These are phyloP conservation scores for Mucor sp. DNA, from an alignment of 371 early-diverging fungal genomes.

Conservation along the genomic window DNA sequence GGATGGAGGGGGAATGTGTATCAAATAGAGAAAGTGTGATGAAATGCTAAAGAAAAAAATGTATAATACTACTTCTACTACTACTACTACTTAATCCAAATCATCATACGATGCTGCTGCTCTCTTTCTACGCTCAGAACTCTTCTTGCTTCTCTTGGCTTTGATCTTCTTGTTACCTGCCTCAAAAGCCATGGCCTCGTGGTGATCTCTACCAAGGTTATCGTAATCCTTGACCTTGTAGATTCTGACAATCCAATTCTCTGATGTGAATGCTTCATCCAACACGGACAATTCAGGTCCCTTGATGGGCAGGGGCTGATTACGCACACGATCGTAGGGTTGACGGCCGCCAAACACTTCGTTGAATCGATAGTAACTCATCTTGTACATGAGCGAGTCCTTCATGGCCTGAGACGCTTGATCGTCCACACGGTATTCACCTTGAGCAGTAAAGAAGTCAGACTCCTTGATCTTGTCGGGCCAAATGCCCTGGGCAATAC, in stretches of 20 bases:
- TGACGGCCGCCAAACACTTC: constrained; percentile 82
- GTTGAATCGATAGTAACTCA: constrained; percentile 93
- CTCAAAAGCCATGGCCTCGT: constrained; percentile 69
- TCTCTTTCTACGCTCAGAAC: constrained; percentile 45
- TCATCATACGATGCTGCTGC: constrained; percentile 34
- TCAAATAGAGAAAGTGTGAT: not conserved
- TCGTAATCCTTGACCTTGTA: constrained; percentile 95
- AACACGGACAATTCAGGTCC: constrained; percentile 82
- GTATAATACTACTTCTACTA: not conserved
- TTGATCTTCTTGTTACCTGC: constrained; percentile 55
- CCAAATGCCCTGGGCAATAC: constrained; percentile 96
- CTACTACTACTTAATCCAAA: constrained; percentile 16
- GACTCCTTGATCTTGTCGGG: constrained; percentile 90
- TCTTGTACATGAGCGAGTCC: constrained; percentile 94
- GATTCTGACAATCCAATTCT: constrained; percentile 96
- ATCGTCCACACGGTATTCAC: constrained; percentile 95
- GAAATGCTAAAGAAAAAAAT: not conserved
- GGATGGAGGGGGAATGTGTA: not conserved
- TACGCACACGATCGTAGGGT: constrained; percentile 88
- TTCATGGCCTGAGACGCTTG: constrained; percentile 89
- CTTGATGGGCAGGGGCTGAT: constrained; percentile 72
- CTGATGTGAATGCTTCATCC: constrained; percentile 92
- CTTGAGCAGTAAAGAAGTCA: constrained; percentile 84
- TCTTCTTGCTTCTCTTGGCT: constrained; percentile 41
- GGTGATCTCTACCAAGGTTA: constrained; percentile 81